Evolutionary conservation across 208 protist species (phyloP), one percentile per base, ranked within the genome.

Genomic region (Wallacemonas sp.): DNA sequence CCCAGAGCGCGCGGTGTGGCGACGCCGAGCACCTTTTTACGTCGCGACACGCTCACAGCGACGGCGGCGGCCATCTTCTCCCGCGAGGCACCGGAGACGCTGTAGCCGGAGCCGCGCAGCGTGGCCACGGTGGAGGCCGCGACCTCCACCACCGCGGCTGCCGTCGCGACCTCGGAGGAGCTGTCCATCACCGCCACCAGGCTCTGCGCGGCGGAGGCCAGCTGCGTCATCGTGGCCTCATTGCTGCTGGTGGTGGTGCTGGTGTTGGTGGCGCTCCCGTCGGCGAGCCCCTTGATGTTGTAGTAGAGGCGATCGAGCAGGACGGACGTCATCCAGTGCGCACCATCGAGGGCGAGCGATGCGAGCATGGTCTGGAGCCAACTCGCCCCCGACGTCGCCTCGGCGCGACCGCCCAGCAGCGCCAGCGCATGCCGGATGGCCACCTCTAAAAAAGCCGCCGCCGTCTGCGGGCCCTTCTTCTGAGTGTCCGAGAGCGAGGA

Each of bases 241-340:
- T 14, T 14, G 42, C 57, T 18, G 29, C 23, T 22, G 63, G n/a
- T 12, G 10, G 55, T 14, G 25, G 63, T 25, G 48, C 22, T 22
- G 48, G 28, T 23, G 25, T 20, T 20, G n/a, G 55, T n/a, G 55
- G 22, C 12, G 41, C 12, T 45, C 11, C 41, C 57, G 5, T 64
- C 39, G 7, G 57, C 57, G 16, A 64, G 7, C 0, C 57, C 42
- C 25, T 64, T 49, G 10, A 64, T 8, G 42, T 64, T 64, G 57
- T 50, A 50, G 42, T 50, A 50, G 42, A 64, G 57, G 7, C 42
- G 57, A 32, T 64, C 57, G 22, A 50, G 42, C 36, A 64, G 42
- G 23, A 82, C 77, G 11, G 72, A 65, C 48, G 72, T 66, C 14
- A 54, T 48, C 77, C 77, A 82, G 68, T 78, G 65, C 31, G 29